Base-by-base conservation (phyloP, 805 yeast genomes). In the Cyberlindnera saturnus region DNA sequence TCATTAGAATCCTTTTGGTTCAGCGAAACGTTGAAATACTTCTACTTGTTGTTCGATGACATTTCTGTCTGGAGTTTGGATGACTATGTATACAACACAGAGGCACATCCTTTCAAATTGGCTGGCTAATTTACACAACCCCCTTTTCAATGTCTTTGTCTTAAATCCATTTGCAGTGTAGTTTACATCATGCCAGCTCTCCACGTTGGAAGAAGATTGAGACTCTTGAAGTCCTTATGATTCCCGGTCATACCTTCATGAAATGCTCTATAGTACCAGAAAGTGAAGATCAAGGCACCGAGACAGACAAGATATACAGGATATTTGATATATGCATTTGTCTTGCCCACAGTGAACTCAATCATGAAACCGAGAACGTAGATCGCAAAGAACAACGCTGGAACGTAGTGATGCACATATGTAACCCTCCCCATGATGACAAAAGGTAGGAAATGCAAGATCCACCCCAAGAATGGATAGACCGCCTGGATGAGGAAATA, bases 371-470 rank as follows among this genome's bases (percentile, higher is more conserved):
- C 68, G 57, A 67, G 61, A 14, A 87, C 82, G 50, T 90, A 69
- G 70, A 89, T 82, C 40, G 98, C 98, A 69, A 91, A 91, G 67
- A 86, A 91, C 50, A 90, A 74, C 1, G 98, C 96, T 13, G 99
- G 99, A 52, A 89, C 77, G 65, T 91, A 91, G 64, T 91, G 99
- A 66, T 91, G 99, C 30, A 91, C 93, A 62, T 93, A 91, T 2
- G 96, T 89, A 44, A 93, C 97, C 71, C 99, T 85, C 11, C 95
- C 89, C 99, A 91, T 91, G 46, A 88, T 66, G 29, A 84, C 77
- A 66, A 91, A 91, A 30, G 99, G 98, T 57, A 86, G 60, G 65
- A 72, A 91, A 65, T 91, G 97, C 56, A 88, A 71, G 35, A 80
- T 73, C 97, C 97, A 91, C 10, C 96, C 96, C 34, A 86, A 59